Evolutionary conservation across 345 rosid species (phyloP).

Genomic region (Psidium friedrichsthalianum): DNA sequence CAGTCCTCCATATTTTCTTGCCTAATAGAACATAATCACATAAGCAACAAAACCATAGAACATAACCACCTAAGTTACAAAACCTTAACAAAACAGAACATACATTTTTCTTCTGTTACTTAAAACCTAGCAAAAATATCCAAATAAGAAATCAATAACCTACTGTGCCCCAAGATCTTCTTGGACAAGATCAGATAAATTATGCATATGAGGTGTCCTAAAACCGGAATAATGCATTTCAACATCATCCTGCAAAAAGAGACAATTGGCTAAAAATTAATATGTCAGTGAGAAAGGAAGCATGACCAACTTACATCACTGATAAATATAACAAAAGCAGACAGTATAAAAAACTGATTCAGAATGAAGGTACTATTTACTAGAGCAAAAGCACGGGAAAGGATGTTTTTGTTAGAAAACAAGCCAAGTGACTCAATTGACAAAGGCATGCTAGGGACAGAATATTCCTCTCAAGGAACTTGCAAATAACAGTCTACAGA

Average conservation of each 20-base stretch:
- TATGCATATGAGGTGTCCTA: constrained; percentile 70
- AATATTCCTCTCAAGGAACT: background rate
- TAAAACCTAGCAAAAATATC: background rate
- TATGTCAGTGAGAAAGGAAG: background rate
- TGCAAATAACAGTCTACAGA: background rate
- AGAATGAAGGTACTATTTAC: background rate
- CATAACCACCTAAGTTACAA: background rate
- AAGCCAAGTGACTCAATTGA: background rate
- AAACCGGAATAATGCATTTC: constrained; percentile 79
- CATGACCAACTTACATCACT: background rate
- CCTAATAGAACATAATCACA: constrained; percentile 24
- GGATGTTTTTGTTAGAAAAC: background rate
- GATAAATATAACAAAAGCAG: background rate
- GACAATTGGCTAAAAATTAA: background rate
- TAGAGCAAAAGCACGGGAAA: background rate
- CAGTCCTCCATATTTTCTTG: constrained; percentile 27
- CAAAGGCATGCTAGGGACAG: background rate
- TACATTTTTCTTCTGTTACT: background rate
- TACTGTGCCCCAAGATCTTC: constrained; percentile 55
- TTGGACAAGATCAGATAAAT: constrained; percentile 70
- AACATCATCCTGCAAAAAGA: constrained; percentile 33
- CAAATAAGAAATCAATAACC: background rate
- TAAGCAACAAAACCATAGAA: background rate
- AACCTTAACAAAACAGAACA: background rate
- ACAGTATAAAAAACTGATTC: background rate